Percentiles rank a stretch among this genome's conserved stretches.
Evolutionary conservation across 805 yeast species (phyloP).

Genomic region (Naumovozyma castellii): DNA sequence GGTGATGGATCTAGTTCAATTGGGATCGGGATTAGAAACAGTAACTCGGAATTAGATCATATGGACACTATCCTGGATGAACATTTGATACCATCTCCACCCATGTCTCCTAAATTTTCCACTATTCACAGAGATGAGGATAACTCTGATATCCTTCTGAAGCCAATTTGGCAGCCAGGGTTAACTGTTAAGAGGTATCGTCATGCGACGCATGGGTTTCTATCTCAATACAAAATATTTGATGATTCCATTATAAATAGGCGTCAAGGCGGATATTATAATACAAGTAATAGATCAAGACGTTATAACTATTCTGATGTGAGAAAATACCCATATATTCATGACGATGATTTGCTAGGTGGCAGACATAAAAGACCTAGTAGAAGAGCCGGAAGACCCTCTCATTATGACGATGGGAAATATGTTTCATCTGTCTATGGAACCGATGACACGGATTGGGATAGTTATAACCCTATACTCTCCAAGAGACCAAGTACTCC

Average conservation of each 20-base stretch:
- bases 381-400: background rate
- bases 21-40: background rate
- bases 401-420: conserved; percentile 3
- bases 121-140: background rate
- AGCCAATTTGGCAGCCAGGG: conserved; percentile 15
- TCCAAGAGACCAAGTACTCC: conserved; percentile 20
- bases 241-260: background rate
- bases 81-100: conserved; percentile 26
- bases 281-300: background rate
- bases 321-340: background rate
- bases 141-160: conserved; percentile 8
- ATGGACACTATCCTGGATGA: conserved; percentile 9
- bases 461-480: conserved; percentile 1
- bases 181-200: conserved; percentile 12
- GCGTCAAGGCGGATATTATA: background rate
- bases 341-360: background rate
- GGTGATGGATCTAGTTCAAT: background rate
- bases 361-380: background rate
- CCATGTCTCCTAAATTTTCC: conserved; percentile 22
- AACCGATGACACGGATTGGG: background rate
- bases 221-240: conserved; percentile 19
- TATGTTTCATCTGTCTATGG: background rate
- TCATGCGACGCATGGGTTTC: conserved; percentile 12
- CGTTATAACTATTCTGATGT: background rate
- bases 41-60: background rate